Percentiles rank a stretch among this genome's conserved stretches.
Evolutionary conservation across 2,329 filamentous ascomycete species (phyloP).

Genomic region (Lasiodiplodia hormozganensis): DNA sequence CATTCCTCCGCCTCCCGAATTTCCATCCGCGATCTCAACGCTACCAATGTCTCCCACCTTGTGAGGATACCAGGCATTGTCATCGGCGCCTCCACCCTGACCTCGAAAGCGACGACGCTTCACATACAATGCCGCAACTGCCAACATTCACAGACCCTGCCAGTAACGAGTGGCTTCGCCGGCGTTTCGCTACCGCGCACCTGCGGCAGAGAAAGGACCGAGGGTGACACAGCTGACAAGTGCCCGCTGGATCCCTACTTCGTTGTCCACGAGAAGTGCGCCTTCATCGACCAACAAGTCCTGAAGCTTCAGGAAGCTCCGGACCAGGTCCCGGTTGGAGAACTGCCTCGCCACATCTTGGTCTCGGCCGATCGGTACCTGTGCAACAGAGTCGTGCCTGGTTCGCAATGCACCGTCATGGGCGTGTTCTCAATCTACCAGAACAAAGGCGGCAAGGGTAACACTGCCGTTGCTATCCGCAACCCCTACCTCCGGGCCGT

Average conservation of each 20-base stretch:
- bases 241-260: conserved; percentile 97
- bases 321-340: conserved; percentile 95
- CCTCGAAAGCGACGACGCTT: conserved; percentile 89
- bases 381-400: conserved; percentile 93
- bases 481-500: conserved; percentile 94
- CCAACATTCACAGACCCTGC: conserved; percentile 71
- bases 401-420: conserved; percentile 92
- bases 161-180: conserved; percentile 83
- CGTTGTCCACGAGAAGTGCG: conserved; percentile 90
- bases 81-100: conserved; percentile 95
- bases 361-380: conserved; percentile 96
- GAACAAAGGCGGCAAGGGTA: conserved; percentile 81
- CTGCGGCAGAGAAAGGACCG: conserved; percentile 70
- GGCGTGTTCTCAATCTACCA: conserved; percentile 99
- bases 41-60: conserved; percentile 90
- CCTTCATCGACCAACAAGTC: conserved; percentile 97
- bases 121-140: conserved; percentile 90
- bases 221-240: conserved; percentile 72
- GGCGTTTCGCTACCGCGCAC: conserved; percentile 83
- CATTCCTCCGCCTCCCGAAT: conserved; percentile 91
- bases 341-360: conserved; percentile 91
- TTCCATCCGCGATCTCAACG: conserved; percentile 92
- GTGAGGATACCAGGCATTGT: conserved; percentile 97
- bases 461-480: conserved; percentile 88
- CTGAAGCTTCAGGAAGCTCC: conserved; percentile 98